Percentiles rank a stretch among this genome's conserved stretches.
Evolutionary conservation across 1,139 yeast genomes (phyloP).

Genomic region (Pichia sp.): DNA sequence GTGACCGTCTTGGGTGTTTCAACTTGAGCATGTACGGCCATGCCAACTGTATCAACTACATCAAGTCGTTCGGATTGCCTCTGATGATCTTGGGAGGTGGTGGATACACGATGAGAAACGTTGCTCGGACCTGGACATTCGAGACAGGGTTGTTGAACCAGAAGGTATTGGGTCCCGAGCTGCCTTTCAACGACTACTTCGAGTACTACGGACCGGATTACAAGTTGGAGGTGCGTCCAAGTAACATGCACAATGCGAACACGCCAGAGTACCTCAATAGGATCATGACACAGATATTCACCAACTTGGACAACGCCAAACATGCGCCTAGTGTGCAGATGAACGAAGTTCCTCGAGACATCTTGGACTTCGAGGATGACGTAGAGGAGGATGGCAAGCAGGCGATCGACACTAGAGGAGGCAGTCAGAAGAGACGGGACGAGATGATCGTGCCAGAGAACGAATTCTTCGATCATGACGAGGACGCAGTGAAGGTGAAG

Average conservation of each 20-base stretch:
- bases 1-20: constrained; percentile 91
- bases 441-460: constrained; percentile 60
- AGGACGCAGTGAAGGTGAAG: constrained; percentile 38
- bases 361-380: constrained; percentile 77
- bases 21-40: constrained; percentile 88
- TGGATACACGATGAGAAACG: constrained; percentile 95
- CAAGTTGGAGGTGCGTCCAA: constrained; percentile 86
- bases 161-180: constrained; percentile 70
- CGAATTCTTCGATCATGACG: constrained; percentile 66
- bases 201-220: constrained; percentile 98
- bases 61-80: constrained; percentile 83
- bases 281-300: constrained; percentile 70
- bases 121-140: constrained; percentile 89
- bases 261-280: constrained; percentile 89
- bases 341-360: constrained; percentile 83
- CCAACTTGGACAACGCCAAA: constrained; percentile 80
- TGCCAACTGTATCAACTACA: constrained; percentile 88
- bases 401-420: constrained; percentile 87
- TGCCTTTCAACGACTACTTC: constrained; percentile 94
- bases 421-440: constrained; percentile 82
- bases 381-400: constrained; percentile 66
- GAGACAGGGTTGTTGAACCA: constrained; percentile 88
- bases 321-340: constrained; percentile 96
- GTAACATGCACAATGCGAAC: constrained; percentile 95
- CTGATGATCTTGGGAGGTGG: constrained; percentile 95